phyloP scores from a whole-genome alignment of 768 basidiomycete genomes.

The Collybia nuda region DNA sequence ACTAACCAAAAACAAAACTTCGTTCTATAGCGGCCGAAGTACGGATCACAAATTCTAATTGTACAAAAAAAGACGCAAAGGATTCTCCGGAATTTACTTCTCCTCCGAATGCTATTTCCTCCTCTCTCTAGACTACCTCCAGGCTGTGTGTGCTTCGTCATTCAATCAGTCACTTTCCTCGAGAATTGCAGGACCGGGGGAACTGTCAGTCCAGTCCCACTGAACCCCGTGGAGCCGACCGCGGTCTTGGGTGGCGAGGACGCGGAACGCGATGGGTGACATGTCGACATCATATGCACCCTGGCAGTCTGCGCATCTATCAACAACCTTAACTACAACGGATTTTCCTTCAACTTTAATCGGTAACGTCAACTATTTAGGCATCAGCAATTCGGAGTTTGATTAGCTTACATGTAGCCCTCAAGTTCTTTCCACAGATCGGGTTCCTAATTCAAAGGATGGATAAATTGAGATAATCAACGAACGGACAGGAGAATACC shows the following conservation, averaged over 20 bases:
- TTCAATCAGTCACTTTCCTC: too few relatives aligned
- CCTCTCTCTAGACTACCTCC: too few relatives aligned
- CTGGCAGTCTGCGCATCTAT: constrained; percentile 11
- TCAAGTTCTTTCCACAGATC: constrained; percentile 54
- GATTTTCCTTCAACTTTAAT: constrained; percentile 12
- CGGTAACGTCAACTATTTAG: neutral
- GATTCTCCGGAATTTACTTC: too few relatives aligned
- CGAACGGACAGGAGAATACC: neutral
- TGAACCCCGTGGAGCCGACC: constrained; percentile 3
- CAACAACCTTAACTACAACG: constrained; percentile 14
- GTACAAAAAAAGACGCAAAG: too few relatives aligned
- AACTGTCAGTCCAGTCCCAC: too few relatives aligned
- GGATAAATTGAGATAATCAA: neutral
- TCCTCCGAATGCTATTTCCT: too few relatives aligned
- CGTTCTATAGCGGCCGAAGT: too few relatives aligned
- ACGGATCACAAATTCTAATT: too few relatives aligned
- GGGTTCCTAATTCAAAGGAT: constrained; percentile 55
- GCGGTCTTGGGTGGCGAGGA: constrained; percentile 4
- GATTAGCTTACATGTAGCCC: constrained; percentile 44
- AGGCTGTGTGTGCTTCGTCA: too few relatives aligned
- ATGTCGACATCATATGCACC: constrained; percentile 11
- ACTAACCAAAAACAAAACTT: too few relatives aligned
- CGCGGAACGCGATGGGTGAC: constrained; percentile 7
- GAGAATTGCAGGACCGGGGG: too few relatives aligned
- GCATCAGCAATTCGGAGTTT: constrained; percentile 2